Evolutionary conservation across 805 yeast genomes (phyloP), one percentile per base, ranked within the genome.

Genomic region (Wickerhamomyces mucosus): DNA sequence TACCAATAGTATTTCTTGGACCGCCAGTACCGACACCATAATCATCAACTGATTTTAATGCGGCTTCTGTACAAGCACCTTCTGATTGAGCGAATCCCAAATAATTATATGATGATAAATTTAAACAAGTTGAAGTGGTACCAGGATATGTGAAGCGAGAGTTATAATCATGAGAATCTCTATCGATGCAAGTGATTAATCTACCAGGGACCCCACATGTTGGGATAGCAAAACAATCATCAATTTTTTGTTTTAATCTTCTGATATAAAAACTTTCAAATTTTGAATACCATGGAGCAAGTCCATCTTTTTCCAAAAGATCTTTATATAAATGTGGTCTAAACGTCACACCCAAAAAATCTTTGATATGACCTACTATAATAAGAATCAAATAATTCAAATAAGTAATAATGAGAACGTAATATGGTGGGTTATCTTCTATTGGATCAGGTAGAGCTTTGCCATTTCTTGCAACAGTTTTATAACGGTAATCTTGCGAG

Each of bases 201-300:
- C 99, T 75, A 18, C 99, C 99, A 1, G 99, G 97, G 15, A 89
- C 97, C 31, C 96, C 97, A 37, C 82, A 80, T n/a, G 94, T 84
- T 26, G 96, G 96, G 53, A 95, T 75, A 2, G 94, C 84, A 56
- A 92, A 92, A 57, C 96, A 85, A 59, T 89, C 97, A 53, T 83
- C 95, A 37, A 92, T 72, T 58, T 95, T 80, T 45, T 70, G 72
- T 55, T 92, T 88, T 66, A 92, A 70, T 48, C 97, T 77, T 48
- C 99, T 78, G 26, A 88, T 79, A 56, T 88, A 92, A 55, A 92
- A 94, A 41, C 83, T 75, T 58, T 92, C 99, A 53, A 89, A 86
- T 28, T 86, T 89, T 17, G 92, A 81, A 47, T 80, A 82, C 80
- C 95, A 81, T 18, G 99, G 97, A 21, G 98, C 96, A 48, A 83